Evolutionary conservation across 2,329 filamentous ascomycete genomes (phyloP).

Genomic region (Rhytidhysteron rufulum): DNA sequence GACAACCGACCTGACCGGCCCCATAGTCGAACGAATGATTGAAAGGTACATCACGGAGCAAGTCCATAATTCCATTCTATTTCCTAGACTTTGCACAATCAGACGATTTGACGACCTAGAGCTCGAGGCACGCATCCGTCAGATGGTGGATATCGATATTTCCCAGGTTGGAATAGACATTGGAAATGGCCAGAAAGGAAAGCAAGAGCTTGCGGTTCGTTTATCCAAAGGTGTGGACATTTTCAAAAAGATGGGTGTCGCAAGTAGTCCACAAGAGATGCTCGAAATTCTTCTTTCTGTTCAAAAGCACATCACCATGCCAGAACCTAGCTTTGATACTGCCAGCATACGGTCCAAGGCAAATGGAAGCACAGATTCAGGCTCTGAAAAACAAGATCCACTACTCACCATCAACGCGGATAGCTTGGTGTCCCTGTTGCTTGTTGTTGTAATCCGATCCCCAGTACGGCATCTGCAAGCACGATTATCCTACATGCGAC

Average conservation of each 20-base stretch:
- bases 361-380: slow-evolving; percentile 21
- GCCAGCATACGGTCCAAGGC: slow-evolving; percentile 25
- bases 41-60: slow-evolving; percentile 93
- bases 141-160: slow-evolving; percentile 92
- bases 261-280: slow-evolving; percentile 85
- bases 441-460: slow-evolving; percentile 89
- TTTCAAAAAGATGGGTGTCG: slow-evolving; percentile 78
- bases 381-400: slow-evolving; percentile 51
- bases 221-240: slow-evolving; percentile 78
- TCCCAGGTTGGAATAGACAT: slow-evolving; percentile 89
- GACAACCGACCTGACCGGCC: slow-evolving; percentile 89
- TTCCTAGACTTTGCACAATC: slow-evolving; percentile 74
- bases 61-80: slow-evolving; percentile 78
- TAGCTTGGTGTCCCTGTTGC: slow-evolving; percentile 82
- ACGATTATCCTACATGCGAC: slow-evolving; percentile 87
- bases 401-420: slow-evolving; percentile 76
- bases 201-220: slow-evolving; percentile 74
- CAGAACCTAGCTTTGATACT: slow-evolving; percentile 33
- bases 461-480: slow-evolving; percentile 85
- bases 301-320: slow-evolving; percentile 74
- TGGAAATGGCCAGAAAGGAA: slow-evolving; percentile 71
- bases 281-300: slow-evolving; percentile 73
- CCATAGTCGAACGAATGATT: slow-evolving; percentile 87
- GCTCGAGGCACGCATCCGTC: slow-evolving; percentile 81
- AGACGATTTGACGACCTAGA: slow-evolving; percentile 80